These are phyloP conservation scores for Fusarium tuaranense DNA, from an alignment of 2,329 filamentous ascomycete genomes.

Conservation along the genomic window DNA sequence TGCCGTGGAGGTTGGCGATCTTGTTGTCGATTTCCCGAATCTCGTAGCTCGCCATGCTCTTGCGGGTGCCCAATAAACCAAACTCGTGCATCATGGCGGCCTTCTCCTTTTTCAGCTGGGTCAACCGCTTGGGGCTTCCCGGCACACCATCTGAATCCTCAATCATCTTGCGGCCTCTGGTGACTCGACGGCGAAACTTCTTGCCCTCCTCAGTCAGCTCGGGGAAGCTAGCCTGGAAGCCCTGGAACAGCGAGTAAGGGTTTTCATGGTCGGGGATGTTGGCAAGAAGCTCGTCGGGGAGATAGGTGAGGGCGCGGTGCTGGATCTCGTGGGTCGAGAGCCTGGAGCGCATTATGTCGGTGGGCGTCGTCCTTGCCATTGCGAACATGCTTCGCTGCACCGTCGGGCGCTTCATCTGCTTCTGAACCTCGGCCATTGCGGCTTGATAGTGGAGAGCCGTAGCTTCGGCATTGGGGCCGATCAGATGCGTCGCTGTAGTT, in stretches of 20 bases:
- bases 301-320: conserved; percentile 87
- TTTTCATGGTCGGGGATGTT: conserved; percentile 91
- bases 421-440: conserved; percentile 90
- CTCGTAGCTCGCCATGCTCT: conserved; percentile 97
- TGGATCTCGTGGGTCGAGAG: conserved; percentile 94
- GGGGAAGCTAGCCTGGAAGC: conserved; percentile 91
- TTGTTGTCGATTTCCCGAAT: conserved; percentile 98
- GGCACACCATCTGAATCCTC: conserved; percentile 68
- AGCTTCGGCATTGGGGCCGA: conserved; percentile 71
- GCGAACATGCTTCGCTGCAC: conserved; percentile 93
- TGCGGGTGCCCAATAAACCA: conserved; percentile 91
- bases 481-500: conserved; percentile 90
- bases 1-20: conserved; percentile 90
- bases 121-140: conserved; percentile 74
- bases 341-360: conserved; percentile 91
- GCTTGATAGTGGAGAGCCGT: conserved; percentile 79
- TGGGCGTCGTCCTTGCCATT: conserved; percentile 90
- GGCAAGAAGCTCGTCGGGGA: conserved; percentile 88
- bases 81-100: conserved; percentile 84
- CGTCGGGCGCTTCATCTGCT: conserved; percentile 84
- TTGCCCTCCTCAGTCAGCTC: conserved; percentile 76
- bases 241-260: conserved; percentile 93
- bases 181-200: conserved; percentile 77
- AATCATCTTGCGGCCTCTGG: conserved; percentile 81
- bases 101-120: conserved; percentile 83